Base-by-base conservation (phyloP, 2,329 filamentous ascomycete species). In the Davidsoniella virescens region DNA sequence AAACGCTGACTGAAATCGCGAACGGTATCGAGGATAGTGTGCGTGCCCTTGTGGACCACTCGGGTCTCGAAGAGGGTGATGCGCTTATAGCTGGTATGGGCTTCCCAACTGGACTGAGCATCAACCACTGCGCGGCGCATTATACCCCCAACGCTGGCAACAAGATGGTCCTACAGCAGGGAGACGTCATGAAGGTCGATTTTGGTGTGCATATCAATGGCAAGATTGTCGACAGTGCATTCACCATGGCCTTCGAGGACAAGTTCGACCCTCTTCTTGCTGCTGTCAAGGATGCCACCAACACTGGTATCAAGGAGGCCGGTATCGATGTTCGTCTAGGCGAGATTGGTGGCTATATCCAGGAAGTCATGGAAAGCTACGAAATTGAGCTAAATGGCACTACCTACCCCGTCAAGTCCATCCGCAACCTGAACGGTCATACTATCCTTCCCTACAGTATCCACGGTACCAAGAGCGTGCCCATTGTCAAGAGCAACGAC, bases 191-290 rank as follows among this genome's bases (percentile, higher is more conserved):
- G 73, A 88, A 86, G 64, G 79, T 88, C 6, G 84, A 90, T 59
- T 84, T 87, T 59, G 84, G 84, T 45, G 84, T 88, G 26, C 84
- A 90, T 61, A 73, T 88, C 59, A 84, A 83, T 59, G 84, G 84
- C 3, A 73, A 78, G 56, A 90, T 88, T 60, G 82, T 88, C 52
- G 84, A 90, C 67, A 84, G 78, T 56, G 84, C 84, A 5, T 90
- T 87, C 61, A 88, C 84, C 8, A 70, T 88, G 64, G 72, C 82
- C 0, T 88, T 85, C 60, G 80, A 88, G 58, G 76, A 75, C 20
- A 74, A 73, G 56, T 88, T 86, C 63, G 82, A 88, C 63, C 81
- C 81, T 59, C 70, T 90, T 25, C 73, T 90, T 36, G 70, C 74
- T 42, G 80, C 84, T 3, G 84, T 87, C 52, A 78, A 78, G 64